Percentiles rank a stretch among this genome's conserved stretches.
phyloP scores from a whole-genome alignment of 495 filamentous ascomycete genomes.

The Trypethelium eluteriae region DNA sequence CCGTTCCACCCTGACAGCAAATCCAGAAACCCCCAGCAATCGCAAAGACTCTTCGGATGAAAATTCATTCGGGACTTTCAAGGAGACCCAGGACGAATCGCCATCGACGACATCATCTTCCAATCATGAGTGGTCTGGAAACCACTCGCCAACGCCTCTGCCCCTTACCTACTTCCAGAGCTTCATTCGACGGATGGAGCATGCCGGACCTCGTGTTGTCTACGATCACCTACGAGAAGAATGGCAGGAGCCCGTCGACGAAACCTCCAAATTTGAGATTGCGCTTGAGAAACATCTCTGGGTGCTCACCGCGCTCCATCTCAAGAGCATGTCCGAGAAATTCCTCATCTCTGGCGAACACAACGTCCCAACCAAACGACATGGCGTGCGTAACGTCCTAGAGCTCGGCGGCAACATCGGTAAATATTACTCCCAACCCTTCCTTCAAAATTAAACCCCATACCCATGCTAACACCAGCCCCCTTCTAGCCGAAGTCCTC shows the following conservation, averaged over 20 bases:
- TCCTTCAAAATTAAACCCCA: too few species aligned
- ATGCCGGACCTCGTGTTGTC: constrained; percentile 25
- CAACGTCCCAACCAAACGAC: background rate
- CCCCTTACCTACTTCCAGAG: constrained; percentile 26
- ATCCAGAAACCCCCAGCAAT: background rate
- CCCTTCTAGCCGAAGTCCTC: constrained; percentile 17
- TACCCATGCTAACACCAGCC: background rate
- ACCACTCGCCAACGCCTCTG: background rate
- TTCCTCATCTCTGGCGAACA: background rate
- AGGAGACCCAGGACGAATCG: background rate
- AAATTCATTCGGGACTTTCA: background rate
- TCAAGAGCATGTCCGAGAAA: constrained; percentile 19
- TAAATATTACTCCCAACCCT: too few species aligned
- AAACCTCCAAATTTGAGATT: constrained; percentile 22
- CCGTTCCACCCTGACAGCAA: background rate
- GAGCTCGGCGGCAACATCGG: constrained; percentile 29
- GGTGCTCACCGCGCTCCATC: constrained; percentile 30
- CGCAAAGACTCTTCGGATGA: constrained; percentile 7
- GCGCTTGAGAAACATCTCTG: constrained; percentile 30
- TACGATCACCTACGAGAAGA: constrained; percentile 29
- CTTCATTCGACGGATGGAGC: constrained; percentile 31
- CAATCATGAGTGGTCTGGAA: background rate
- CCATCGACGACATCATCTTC: background rate
- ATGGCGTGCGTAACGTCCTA: constrained; percentile 20
- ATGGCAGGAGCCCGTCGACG: constrained; percentile 25